A percentile compares a stretch with the other conserved stretches of the same genome.
These are phyloP conservation scores for Candida pseudoviswanathii DNA, from an alignment of 1,139 yeast genomes.

Conservation along the genomic window DNA sequence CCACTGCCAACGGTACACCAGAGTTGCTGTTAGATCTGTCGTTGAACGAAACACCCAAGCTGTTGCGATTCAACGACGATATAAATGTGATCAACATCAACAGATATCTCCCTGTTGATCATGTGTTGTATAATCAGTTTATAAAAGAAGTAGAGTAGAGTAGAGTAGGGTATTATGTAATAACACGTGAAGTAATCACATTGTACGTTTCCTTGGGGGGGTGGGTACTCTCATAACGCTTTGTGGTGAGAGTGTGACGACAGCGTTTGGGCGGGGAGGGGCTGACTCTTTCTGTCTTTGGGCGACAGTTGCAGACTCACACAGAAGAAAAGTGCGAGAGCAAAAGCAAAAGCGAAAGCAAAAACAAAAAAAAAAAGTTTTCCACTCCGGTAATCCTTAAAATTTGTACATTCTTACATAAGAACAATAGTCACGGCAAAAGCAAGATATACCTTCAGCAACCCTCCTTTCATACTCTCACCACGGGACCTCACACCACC, in stretches of 20 bases:
- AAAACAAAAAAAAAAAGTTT: not conserved
- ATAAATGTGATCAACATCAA: slow-evolving; percentile 15
- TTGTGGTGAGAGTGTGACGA: not conserved
- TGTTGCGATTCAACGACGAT: slow-evolving; percentile 15
- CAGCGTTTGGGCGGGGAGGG: not conserved
- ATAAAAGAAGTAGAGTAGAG: slow-evolving; percentile 7
- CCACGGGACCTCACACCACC: no score
- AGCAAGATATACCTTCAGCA: no score
- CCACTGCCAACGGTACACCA: not conserved
- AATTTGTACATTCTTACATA: not conserved
- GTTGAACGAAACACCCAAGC: slow-evolving; percentile 10
- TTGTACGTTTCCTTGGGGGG: no score
- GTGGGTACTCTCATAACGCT: no score
- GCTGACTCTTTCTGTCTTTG: not conserved
- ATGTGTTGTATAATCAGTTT: slow-evolving; percentile 14
- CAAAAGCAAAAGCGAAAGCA: not conserved
- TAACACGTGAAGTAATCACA: not conserved
- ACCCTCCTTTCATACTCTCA: no score
- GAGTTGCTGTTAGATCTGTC: slow-evolving; percentile 8
- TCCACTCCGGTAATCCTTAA: slow-evolving; percentile 1
- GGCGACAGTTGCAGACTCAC: not conserved
- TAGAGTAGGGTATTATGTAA: not conserved
- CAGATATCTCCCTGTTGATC: slow-evolving; percentile 17
- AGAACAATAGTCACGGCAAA: no score
- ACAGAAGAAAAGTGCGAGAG: not conserved